A percentile compares a stretch with the other conserved stretches of the same genome.
These are phyloP conservation scores for Leishmania tropica DNA, from an alignment of 208 protist species.

Conservation along the genomic window DNA sequence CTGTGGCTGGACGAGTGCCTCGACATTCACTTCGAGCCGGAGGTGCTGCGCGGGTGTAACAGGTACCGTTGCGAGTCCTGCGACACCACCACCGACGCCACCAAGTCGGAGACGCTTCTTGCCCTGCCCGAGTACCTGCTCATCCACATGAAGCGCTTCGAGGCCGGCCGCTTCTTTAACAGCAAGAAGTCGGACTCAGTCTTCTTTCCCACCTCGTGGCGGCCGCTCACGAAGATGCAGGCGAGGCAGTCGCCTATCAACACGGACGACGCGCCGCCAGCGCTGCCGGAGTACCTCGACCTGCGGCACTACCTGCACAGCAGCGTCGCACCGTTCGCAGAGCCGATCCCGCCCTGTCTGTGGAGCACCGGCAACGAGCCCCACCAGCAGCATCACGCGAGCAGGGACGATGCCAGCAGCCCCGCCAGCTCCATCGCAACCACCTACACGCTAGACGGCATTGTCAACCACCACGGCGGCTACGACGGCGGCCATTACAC, in stretches of 20 bases:
- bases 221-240: slow-evolving; percentile 24
- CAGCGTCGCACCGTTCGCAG: slow-evolving; percentile 30
- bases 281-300: slow-evolving; percentile 57
- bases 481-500: slow-evolving; percentile 89
- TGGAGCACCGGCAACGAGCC: background rate
- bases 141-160: slow-evolving; percentile 90
- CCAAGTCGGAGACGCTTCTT: slow-evolving; percentile 74
- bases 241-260: background rate
- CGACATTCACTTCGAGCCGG: slow-evolving; percentile 85
- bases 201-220: slow-evolving; percentile 81
- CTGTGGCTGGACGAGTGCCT: slow-evolving; percentile 89
- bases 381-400: background rate
- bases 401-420: background rate
- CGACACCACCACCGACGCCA: slow-evolving; percentile 63
- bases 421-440: slow-evolving; percentile 25
- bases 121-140: slow-evolving; percentile 83
- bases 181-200: slow-evolving; percentile 85
- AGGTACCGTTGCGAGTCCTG: slow-evolving; percentile 84
- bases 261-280: background rate
- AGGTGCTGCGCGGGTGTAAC: slow-evolving; percentile 66
- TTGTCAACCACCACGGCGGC: slow-evolving; percentile 88
- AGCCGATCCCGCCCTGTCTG: slow-evolving; percentile 24
- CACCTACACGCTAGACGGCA: slow-evolving; percentile 82
- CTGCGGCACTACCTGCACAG: slow-evolving; percentile 66
- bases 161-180: slow-evolving; percentile 67